A percentile compares a stretch with the other conserved stretches of the same genome.
phyloP scores from a whole-genome alignment of 805 yeast genomes.

The Metschnikowia koreensis region DNA sequence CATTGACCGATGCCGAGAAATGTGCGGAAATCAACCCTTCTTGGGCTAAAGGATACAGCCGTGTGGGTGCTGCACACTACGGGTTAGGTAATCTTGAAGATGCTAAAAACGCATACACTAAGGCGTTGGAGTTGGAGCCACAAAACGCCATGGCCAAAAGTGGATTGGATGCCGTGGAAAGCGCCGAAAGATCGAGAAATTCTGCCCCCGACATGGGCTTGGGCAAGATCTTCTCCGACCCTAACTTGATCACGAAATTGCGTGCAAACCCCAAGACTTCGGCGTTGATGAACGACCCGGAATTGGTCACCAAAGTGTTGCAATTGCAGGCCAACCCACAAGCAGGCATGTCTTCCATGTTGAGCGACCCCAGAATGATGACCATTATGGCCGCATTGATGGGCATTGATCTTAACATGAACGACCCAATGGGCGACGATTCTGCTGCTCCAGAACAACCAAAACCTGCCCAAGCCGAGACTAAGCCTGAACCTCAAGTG shows the following conservation, averaged over 20 bases:
- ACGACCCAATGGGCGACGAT: slow-evolving; percentile 16
- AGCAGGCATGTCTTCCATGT: slow-evolving; percentile 64
- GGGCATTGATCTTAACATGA: slow-evolving; percentile 70
- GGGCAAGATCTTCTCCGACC: slow-evolving; percentile 76
- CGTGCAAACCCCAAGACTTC: slow-evolving; percentile 83
- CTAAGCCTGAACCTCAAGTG: slow-evolving; percentile 15
- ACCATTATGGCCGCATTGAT: slow-evolving; percentile 79
- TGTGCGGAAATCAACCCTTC: slow-evolving; percentile 76
- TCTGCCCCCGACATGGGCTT: slow-evolving; percentile 71
- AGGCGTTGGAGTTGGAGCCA: slow-evolving; percentile 80
- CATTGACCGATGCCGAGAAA: slow-evolving; percentile 80
- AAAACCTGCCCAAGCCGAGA: slow-evolving; percentile 16
- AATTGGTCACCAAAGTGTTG: slow-evolving; percentile 66
- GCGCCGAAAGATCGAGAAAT: slow-evolving; percentile 53
- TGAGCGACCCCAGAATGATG: slow-evolving; percentile 84
- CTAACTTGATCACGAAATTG: slow-evolving; percentile 71
- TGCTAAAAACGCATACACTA: slow-evolving; percentile 68
- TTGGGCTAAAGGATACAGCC: slow-evolving; percentile 95
- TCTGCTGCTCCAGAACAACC: slow-evolving; percentile 18
- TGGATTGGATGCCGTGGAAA: slow-evolving; percentile 71
- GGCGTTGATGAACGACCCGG: slow-evolving; percentile 84
- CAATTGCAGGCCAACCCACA: slow-evolving; percentile 69
- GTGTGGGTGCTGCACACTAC: slow-evolving; percentile 89
- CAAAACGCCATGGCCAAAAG: slow-evolving; percentile 81
- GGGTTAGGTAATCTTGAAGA: slow-evolving; percentile 82